phyloP scores from a whole-genome alignment of 805 yeast species.

The Metschnikowia reukaufii region DNA sequence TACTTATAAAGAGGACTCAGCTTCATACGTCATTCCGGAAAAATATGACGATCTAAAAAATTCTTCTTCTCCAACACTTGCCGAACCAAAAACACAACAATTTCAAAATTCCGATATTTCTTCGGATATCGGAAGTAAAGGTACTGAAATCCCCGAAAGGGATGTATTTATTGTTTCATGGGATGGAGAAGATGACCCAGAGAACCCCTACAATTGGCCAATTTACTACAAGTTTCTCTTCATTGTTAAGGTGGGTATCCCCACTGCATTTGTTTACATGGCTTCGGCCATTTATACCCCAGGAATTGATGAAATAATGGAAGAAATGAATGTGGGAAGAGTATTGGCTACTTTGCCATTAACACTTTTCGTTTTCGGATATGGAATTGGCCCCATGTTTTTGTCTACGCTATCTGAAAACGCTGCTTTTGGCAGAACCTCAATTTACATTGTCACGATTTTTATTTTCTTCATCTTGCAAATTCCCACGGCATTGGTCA shows the following conservation, averaged over 20 bases:
- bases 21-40: slow-evolving; percentile 32
- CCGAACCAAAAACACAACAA: no score
- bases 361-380: slow-evolving; percentile 57
- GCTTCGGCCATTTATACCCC: slow-evolving; percentile 60
- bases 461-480: slow-evolving; percentile 51
- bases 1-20: slow-evolving; percentile 28
- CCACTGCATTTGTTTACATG: slow-evolving; percentile 53
- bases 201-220: slow-evolving; percentile 60
- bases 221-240: slow-evolving; percentile 37
- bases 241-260: slow-evolving; percentile 41
- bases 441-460: slow-evolving; percentile 47
- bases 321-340: slow-evolving; percentile 44
- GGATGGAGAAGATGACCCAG: slow-evolving; percentile 52
- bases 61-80: neutral
- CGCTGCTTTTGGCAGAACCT: slow-evolving; percentile 52
- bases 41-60: slow-evolving; percentile 23
- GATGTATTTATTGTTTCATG: slow-evolving; percentile 24
- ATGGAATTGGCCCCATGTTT: slow-evolving; percentile 60
- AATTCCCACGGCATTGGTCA: slow-evolving; percentile 53
- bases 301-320: slow-evolving; percentile 42
- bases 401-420: slow-evolving; percentile 61
- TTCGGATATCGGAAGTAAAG: neutral
- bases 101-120: neutral
- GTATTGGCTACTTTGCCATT: slow-evolving; percentile 52
- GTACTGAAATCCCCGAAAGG: neutral